Conservation (phyloP, 169 alveolate genomes). For the Cryptosporidium meleagridis region DNA sequence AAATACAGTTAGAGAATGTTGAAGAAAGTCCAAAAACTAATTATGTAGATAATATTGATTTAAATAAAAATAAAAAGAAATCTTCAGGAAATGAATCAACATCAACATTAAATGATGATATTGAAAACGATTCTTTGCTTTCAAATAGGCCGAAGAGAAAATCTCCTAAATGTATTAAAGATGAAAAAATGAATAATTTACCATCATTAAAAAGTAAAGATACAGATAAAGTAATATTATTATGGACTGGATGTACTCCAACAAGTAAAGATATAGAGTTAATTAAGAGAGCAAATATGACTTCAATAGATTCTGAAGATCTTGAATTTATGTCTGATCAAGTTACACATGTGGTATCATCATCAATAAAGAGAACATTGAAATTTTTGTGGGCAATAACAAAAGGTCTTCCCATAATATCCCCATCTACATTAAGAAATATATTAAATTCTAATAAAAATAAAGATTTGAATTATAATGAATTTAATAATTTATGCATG, state of each 20-base stretch:
- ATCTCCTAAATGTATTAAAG: background rate
- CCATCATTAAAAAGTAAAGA: background rate
- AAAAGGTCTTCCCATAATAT: constrained; percentile 55
- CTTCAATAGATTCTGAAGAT: constrained; percentile 50
- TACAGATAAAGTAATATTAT: background rate
- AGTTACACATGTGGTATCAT: constrained; percentile 49
- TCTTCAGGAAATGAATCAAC: background rate
- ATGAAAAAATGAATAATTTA: background rate
- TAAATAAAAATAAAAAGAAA: background rate
- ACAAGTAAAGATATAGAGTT: constrained; percentile 22
- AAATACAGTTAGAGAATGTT: background rate
- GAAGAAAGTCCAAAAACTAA: background rate
- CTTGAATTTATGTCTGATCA: constrained; percentile 38
- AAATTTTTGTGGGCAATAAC: constrained; percentile 68
- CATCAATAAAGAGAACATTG: constrained; percentile 66
- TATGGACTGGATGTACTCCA: constrained; percentile 73
- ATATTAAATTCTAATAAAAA: background rate
- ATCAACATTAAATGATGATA: background rate
- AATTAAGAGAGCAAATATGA: constrained; percentile 10
- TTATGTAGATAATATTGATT: background rate
- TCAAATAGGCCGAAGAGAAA: constrained; percentile 2
- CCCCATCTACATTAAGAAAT: constrained; percentile 28
- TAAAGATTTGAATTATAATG: background rate
- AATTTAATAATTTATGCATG: constrained; percentile 16
- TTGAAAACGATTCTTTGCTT: background rate